Conservation (phyloP, 2,329 filamentous ascomycete genomes). For the Xylaria hypoxylon region DNA sequence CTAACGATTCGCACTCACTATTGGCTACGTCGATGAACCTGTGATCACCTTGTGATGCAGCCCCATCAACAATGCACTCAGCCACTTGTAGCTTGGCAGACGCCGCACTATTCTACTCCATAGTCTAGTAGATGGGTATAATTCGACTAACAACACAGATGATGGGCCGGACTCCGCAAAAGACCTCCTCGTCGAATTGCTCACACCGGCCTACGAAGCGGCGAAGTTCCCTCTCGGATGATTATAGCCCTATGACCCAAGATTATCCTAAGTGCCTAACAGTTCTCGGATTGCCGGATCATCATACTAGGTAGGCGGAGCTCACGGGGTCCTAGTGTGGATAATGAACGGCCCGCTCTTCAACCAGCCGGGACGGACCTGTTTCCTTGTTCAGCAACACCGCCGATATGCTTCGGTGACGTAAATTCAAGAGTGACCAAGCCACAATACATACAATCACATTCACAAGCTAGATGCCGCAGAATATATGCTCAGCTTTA, state of each 20-base stretch:
- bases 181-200: background rate
- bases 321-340: slow-evolving; percentile 6
- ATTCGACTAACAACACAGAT: background rate
- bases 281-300: background rate
- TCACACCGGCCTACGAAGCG: background rate
- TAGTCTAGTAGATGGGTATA: background rate
- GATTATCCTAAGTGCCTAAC: background rate
- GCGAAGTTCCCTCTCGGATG: background rate
- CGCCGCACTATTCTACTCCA: background rate
- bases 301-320: slow-evolving; percentile 8
- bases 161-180: background rate
- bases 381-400: slow-evolving; percentile 27
- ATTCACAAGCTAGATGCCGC: background rate
- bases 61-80: background rate
- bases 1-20: background rate
- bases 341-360: background rate
- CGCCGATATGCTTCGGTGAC: slow-evolving; percentile 9
- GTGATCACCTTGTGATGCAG: background rate
- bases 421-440: background rate
- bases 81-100: background rate
- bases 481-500: background rate
- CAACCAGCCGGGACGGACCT: slow-evolving; percentile 9
- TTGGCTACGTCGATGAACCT: slow-evolving; percentile 12
- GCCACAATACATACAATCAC: background rate
- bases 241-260: background rate